Evolutionary conservation across 306 rosid genomes (phyloP).

Genomic region (Bauhinia variegata): DNA sequence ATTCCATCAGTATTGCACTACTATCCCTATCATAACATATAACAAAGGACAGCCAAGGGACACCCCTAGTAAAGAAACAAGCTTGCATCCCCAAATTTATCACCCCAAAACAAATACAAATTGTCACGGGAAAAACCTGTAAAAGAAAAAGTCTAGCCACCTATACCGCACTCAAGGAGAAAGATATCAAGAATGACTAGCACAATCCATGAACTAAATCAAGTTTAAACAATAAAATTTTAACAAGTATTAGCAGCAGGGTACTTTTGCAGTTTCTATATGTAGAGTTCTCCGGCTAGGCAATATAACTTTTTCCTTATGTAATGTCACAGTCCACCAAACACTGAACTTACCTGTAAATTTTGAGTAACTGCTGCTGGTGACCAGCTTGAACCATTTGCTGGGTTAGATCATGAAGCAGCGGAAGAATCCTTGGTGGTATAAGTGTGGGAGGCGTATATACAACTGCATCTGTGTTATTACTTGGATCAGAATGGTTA

Average conservation of each 20-base stretch:
- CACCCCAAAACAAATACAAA: neutral
- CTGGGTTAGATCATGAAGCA: constrained; percentile 79
- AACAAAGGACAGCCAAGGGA: neutral
- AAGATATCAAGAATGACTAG: neutral
- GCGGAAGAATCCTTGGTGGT: constrained; percentile 82
- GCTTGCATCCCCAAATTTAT: neutral
- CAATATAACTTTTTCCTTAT: constrained; percentile 23
- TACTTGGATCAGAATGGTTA: constrained; percentile 67
- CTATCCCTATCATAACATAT: neutral
- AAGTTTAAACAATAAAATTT: neutral
- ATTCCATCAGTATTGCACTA: neutral
- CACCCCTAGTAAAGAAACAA: neutral
- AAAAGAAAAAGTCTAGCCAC: neutral
- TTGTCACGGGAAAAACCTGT: neutral
- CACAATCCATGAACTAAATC: constrained; percentile 15
- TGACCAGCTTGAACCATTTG: constrained; percentile 98
- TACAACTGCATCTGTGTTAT: constrained; percentile 65
- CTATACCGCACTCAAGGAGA: neutral
- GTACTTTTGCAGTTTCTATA: constrained; percentile 26
- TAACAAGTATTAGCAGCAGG: constrained; percentile 10
- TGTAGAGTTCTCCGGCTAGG: constrained; percentile 23
- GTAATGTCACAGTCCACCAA: neutral
- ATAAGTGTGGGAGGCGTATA: constrained; percentile 88
- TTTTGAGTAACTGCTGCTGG: constrained; percentile 71
- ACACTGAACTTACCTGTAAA: constrained; percentile 61